Conservation (phyloP, 805 yeast species). For the Candida stauntonica region DNA sequence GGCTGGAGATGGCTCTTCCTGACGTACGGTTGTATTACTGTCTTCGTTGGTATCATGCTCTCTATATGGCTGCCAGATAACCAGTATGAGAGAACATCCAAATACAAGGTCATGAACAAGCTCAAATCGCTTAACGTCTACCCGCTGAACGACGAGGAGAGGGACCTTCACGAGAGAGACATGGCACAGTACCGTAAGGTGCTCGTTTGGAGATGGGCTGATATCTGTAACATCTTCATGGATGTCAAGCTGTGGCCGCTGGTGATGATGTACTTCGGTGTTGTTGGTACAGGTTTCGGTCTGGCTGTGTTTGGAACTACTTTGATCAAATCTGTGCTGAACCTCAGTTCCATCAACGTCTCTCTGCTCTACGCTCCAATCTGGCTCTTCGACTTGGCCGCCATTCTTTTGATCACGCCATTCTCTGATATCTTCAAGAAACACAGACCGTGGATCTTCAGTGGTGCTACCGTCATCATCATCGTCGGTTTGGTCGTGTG, state of each 20-base stretch:
- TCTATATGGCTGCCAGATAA: conserved; percentile 82
- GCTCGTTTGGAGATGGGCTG: conserved; percentile 54
- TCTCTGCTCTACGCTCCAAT: conserved; percentile 83
- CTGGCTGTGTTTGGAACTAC: conserved; percentile 82
- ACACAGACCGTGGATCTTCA: conserved; percentile 59
- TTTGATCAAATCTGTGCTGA: conserved; percentile 53
- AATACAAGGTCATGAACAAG: conserved; percentile 10
- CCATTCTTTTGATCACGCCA: conserved; percentile 72
- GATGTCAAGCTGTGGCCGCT: conserved; percentile 78
- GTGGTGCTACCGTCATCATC: conserved; percentile 58
- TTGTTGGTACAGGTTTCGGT: conserved; percentile 88
- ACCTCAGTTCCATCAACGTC: conserved; percentile 63
- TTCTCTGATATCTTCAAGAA: conserved; percentile 66
- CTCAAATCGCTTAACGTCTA: conserved; percentile 21
- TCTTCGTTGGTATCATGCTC: conserved; percentile 56
- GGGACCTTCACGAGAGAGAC: conserved; percentile 53
- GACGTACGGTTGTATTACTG: conserved; percentile 68
- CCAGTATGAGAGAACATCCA: conserved; percentile 16
- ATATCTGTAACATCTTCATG: conserved; percentile 47
- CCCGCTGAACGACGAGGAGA: conserved; percentile 54
- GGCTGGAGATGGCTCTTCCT: conserved; percentile 90
- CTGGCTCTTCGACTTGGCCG: conserved; percentile 81
- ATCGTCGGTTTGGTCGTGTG: conserved; percentile 72
- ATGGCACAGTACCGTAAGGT: conserved; percentile 48
- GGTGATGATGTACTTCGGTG: conserved; percentile 86